These are phyloP conservation scores for Physcomitrellopsis africana DNA, from an alignment of 225 moss, liverwort and hornwort species.

Conservation along the genomic window DNA sequence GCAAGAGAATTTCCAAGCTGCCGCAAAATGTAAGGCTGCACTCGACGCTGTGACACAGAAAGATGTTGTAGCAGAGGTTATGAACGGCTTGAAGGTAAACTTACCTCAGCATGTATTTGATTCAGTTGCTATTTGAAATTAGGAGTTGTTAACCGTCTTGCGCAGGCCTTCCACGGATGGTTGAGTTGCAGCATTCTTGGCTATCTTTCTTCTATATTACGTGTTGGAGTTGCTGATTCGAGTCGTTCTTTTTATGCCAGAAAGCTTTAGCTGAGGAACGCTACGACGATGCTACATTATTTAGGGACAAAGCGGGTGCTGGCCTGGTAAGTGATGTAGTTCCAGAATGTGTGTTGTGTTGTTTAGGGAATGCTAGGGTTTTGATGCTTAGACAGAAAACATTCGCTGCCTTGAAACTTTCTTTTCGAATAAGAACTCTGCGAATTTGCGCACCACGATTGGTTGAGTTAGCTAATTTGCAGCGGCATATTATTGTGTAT, in stretches of 20 bases:
- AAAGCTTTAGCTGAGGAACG: conserved; percentile 87
- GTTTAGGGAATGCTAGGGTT: background rate
- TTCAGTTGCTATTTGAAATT: conserved; percentile 4
- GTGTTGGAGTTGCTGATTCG: background rate
- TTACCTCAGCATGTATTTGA: conserved; percentile 3
- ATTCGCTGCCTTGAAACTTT: background rate
- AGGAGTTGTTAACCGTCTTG: conserved; percentile 12
- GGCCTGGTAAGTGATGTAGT: conserved; percentile 71
- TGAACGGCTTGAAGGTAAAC: conserved; percentile 76
- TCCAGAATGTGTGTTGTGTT: background rate
- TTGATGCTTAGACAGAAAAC: background rate
- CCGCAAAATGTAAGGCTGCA: conserved; percentile 78
- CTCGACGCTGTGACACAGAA: conserved; percentile 70
- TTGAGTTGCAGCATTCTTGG: background rate
- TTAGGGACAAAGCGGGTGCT: conserved; percentile 89
- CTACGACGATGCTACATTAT: conserved; percentile 77
- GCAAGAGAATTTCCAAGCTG: conserved; percentile 80
- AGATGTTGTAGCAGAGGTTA: conserved; percentile 86
- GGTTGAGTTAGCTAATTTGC: background rate
- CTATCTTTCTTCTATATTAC: background rate
- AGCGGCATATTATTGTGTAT: background rate
- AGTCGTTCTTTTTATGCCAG: conserved; percentile 41
- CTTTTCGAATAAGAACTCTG: background rate
- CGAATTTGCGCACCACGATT: background rate
- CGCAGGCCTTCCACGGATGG: background rate